Base-by-base conservation (phyloP, 495 filamentous ascomycete species). In the Chaetomium fimeti region DNA sequence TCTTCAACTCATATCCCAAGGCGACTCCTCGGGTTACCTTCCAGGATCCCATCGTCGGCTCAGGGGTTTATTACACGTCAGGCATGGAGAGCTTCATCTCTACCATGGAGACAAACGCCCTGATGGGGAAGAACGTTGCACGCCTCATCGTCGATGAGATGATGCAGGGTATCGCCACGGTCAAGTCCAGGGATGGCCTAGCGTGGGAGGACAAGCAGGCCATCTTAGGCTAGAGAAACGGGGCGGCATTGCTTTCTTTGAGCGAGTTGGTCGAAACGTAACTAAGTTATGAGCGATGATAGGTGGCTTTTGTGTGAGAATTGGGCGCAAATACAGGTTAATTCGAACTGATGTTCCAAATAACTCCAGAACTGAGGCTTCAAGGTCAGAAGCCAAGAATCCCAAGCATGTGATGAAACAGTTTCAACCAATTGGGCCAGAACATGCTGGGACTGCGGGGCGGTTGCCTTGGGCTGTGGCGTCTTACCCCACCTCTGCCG, bases 51-150 rank as follows among this genome's bases (percentile, higher is more conserved):
- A 79, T 86, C 62, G 73, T 98, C 2, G 88, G 83, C 12, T 68
- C 81, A 2, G 81, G 83, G 0, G 71, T 98, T 15, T 97, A 90
- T 84, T 98, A 98, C 72, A 98, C 94, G 0, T 87, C 89, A 48
- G 93, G 90, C 0, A 96, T 98, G 58, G 94, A 98, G 77, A 88
- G 87, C 67, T 97, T 98, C 69, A 96, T 98, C 63, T 91, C 87
- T 16, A 97, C 94, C 0, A 99, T 99, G 94, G 94, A 99, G 81
- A 99, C 95, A 9, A 98, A 89, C 73, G 88, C 89, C 0, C 74
- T 98, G 69, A 96, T 96, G 93, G 94, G 94, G 0, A 93, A 86
- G 83, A 98, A 98, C 77, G 89, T 98, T 43, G 94, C 94, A 15
- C 81, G 82, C 28, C 77, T 98, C 47, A 83, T 97, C 56, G 80